These are phyloP conservation scores for Penicillium mononematosum DNA, from an alignment of 495 filamentous ascomycete genomes.

Conservation along the genomic window DNA sequence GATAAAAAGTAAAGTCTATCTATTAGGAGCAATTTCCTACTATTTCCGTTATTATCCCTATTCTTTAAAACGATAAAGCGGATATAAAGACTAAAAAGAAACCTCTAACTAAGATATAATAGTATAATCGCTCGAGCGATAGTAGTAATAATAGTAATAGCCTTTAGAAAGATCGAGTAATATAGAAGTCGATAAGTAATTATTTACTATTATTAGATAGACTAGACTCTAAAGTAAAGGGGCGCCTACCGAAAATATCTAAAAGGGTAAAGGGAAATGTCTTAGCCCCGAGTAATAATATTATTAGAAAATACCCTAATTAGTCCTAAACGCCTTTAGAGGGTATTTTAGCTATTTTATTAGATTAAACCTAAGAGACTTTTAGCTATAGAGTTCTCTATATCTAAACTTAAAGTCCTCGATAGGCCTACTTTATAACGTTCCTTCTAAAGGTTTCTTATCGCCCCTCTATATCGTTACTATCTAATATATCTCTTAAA, in stretches of 20 bases:
- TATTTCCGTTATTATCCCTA: conserved; percentile 10
- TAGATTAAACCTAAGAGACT: conserved; percentile 16
- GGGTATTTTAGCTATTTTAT: background rate
- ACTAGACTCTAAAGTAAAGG: conserved; percentile 4
- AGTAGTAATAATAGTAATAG: background rate
- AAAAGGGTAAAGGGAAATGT: conserved; percentile 1
- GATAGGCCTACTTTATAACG: conserved; percentile 16
- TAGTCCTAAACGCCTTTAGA: conserved; percentile 2
- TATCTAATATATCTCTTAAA: background rate
- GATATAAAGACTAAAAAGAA: conserved; percentile 6
- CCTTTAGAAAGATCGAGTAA: background rate
- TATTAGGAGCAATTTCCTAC: conserved; percentile 4
- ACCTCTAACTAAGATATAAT: conserved; percentile 8
- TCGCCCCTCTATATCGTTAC: background rate
- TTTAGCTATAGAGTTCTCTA: conserved; percentile 16
- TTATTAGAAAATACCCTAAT: background rate
- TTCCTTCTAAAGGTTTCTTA: conserved; percentile 17
- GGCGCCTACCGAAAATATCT: conserved; percentile 6
- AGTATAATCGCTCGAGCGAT: background rate
- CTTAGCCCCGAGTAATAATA: background rate
- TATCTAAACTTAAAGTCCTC: conserved; percentile 15
- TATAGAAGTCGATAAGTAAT: background rate
- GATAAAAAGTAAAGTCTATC: conserved; percentile 1
- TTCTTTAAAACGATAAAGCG: conserved; percentile 7
- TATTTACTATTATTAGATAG: conserved; percentile 6